These are phyloP conservation scores for Populus hybrid DNA, from an alignment of 441 rosid genomes.

Conservation along the genomic window DNA sequence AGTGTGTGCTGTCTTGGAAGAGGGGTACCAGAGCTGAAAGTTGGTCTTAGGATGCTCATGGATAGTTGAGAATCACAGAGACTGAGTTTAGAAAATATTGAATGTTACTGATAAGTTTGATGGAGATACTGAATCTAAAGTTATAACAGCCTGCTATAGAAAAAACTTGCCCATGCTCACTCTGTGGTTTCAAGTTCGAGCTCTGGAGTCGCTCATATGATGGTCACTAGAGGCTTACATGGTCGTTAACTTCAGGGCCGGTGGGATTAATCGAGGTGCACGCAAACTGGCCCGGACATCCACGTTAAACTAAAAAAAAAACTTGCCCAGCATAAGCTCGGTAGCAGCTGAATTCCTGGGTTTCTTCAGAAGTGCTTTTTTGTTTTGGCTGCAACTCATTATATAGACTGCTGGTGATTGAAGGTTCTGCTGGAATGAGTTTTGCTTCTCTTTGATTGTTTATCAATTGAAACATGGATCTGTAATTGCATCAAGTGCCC, in stretches of 20 bases:
- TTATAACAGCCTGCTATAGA: background rate
- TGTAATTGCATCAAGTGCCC: background rate
- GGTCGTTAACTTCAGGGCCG: too few species aligned
- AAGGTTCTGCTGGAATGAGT: background rate
- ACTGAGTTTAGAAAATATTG: slow-evolving; percentile 45
- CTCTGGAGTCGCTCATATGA: too few species aligned
- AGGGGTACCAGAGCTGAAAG: slow-evolving; percentile 72
- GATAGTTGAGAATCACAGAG: slow-evolving; percentile 30
- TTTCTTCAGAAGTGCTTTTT: background rate
- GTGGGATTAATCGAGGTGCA: too few species aligned
- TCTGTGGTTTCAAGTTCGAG: too few species aligned
- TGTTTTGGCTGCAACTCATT: background rate
- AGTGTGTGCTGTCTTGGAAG: slow-evolving; percentile 74
- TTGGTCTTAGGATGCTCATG: slow-evolving; percentile 59
- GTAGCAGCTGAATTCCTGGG: background rate
- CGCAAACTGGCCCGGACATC: too few species aligned
- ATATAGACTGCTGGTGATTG: background rate
- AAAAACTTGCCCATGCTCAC: background rate
- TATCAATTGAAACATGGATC: background rate
- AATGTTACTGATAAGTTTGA: slow-evolving; percentile 33
- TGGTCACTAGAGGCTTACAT: too few species aligned
- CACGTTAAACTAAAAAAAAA: background rate
- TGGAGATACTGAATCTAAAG: background rate
- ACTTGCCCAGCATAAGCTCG: background rate
- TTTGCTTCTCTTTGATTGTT: background rate